These are phyloP conservation scores for Rosa chinensis DNA, from an alignment of 306 rosid species.

Conservation along the genomic window DNA sequence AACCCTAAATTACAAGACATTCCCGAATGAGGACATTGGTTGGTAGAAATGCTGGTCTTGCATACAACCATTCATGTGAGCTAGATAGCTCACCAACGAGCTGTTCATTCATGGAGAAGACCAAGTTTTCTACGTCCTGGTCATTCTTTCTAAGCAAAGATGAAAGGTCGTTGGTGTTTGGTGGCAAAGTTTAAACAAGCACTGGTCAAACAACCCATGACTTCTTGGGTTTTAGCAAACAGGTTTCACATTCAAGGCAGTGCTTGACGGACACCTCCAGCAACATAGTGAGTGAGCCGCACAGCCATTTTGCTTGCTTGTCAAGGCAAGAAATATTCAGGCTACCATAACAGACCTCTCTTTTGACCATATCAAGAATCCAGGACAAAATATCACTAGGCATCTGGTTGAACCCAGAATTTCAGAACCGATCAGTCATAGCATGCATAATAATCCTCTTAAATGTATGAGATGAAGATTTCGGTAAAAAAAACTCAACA, in stretches of 20 bases:
- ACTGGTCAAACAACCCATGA: neutral
- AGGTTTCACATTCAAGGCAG: neutral
- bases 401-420: too few species aligned
- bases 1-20: neutral
- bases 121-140: neutral
- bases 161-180: conserved; percentile 15
- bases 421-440: too few species aligned
- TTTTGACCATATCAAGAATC: neutral
- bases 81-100: conserved; percentile 25
- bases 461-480: neutral
- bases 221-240: neutral
- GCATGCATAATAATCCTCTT: too few species aligned
- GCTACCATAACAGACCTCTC: neutral
- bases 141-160: conserved; percentile 23
- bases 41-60: neutral
- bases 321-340: neutral
- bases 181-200: neutral
- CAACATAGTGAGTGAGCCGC: neutral
- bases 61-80: neutral
- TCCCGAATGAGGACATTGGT: neutral
- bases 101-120: neutral
- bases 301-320: neutral
- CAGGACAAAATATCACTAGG: too few species aligned
- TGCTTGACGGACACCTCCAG: neutral
- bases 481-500: neutral